Base-by-base conservation (phyloP, 2,329 filamentous ascomycete genomes). In the Pseudocercospora crystallina region DNA sequence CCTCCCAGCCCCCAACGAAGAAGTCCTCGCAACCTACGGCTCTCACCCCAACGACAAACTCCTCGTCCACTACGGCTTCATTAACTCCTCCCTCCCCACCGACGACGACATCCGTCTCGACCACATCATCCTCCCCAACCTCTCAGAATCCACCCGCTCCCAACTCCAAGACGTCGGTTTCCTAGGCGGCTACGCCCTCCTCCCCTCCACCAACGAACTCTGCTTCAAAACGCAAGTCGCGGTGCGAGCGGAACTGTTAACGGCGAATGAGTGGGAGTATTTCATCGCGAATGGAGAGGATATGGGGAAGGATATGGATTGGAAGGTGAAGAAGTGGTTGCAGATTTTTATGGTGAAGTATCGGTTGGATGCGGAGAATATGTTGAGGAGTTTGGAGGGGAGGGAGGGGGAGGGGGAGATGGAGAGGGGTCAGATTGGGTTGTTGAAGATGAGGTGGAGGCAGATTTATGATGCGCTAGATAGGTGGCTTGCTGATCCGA, bases 31-130 rank as follows among this genome's bases (percentile, higher is more conserved):
- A 20, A 82, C 79, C 26, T 91, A 91, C 61, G 87, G 87, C 2
- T 67, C 76, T 1, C 87, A 90, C 65, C 78, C 78, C 26, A 88
- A 89, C 56, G 87, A 90, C 63, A 86, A 87, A 58, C 70, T 90
- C 13, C 76, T 90, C 2, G 78, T 81, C 0, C 86, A 90, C 68
- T 91, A 78, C 49, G 75, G 75, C n/a, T 78, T 78, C 60, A 66
- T 76, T 11, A 65, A 71, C 38, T 40, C 39, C 1, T 32, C 41
- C 40, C 5, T 41, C 5, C 51, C 45, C 1, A 54, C 54, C 13
- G 67, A 71, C 47, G 75, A 78, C 56, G 61, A 65, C 2, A 61
- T 76, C 8, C 65, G 65, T 2, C 60, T 78, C 7, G 75, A 77
- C 50, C 61, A 72, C 43, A 46, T 73, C 12, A 57, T 78, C 9